phyloP scores from a whole-genome alignment of 441 rosid genomes.

The Theobroma grandiflorum region DNA sequence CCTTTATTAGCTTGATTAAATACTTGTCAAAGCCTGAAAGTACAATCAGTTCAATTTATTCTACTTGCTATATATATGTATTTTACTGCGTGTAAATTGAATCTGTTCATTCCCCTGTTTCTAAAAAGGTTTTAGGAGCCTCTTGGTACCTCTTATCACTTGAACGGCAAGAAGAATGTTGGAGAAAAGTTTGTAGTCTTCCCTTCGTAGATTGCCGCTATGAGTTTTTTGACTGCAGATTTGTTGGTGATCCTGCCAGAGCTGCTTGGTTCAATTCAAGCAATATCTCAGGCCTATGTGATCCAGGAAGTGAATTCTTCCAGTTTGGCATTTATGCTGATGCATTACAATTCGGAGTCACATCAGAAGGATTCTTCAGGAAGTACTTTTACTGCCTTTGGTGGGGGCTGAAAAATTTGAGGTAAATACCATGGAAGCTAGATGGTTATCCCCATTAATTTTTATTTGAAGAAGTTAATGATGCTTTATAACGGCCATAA shows the following conservation, averaged over 20 bases:
- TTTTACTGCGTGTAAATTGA: neutral
- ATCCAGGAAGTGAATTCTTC: conserved; percentile 23
- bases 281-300: conserved; percentile 41
- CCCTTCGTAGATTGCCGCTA: conserved; percentile 32
- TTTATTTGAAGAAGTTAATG: no score
- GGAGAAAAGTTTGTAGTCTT: conserved; percentile 45
- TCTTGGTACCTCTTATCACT: conserved; percentile 66
- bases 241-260: conserved; percentile 29
- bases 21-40: neutral
- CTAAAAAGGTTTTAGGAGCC: conserved; percentile 59
- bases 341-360: conserved; percentile 40
- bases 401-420: conserved; percentile 58
- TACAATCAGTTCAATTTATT: no score
- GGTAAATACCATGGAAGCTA: conserved; percentile 27
- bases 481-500: no score
- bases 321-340: conserved; percentile 50
- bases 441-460: no score
- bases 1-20: neutral
- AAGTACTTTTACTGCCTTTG: conserved; percentile 56
- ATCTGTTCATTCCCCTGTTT: neutral
- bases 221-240: conserved; percentile 39
- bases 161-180: conserved; percentile 58
- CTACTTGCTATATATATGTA: neutral
- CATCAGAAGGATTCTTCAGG: conserved; percentile 39
- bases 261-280: conserved; percentile 39